Base-by-base conservation (phyloP, 768 basidiomycete genomes). In the Suillus subluteus region DNA sequence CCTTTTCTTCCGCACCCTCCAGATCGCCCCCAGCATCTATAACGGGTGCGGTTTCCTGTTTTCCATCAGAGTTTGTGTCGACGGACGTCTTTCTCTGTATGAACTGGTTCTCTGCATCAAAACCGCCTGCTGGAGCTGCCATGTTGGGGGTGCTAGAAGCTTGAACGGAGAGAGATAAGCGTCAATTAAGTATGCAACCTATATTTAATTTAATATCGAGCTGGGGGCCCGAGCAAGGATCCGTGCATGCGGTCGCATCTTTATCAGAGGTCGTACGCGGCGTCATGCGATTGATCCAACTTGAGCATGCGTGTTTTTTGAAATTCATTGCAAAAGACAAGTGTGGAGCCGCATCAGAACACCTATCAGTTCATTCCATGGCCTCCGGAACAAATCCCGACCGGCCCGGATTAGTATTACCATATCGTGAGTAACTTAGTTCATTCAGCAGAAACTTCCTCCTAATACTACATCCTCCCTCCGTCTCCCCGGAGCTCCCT, bases 51-150 rank as follows among this genome's bases (percentile, higher is more conserved):
- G 62, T 68, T 56, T 65, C 68, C 52, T 64, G 68, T 30, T 64
- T 50, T 52, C 26, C 63, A 37, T 67, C 66, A 18, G 69, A 71
- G 13, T 63, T 70, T 6, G 64, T 69, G 12, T 71, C 67, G 30
- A 38, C n/a, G 7, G 67, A 72, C 40, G 40, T 35, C 48, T 70
- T 71, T 59, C 75, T 76, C 58, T 75, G 76, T 6, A 70, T 8
- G 16, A 56, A 65, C 37, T 66, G 67, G 30, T 63, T 50, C 37
- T 52, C 61, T 3, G 56, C 32, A 32, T 62, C 66, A 18, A 61
- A 44, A n/a, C 52, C 43, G 32, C 59, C 44, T 52, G n/a, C 59
- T 15, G 59, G 38, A 56, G 68, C 62, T 37, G 67, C 3, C 78
- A 79, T 79, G 23, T 37, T 50, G 48, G 62, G 37, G 64, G 32